A percentile compares a stretch with the other conserved stretches of the same genome.
These are phyloP conservation scores for Colletotrichum trifolii DNA, from an alignment of 2,329 filamentous ascomycete genomes.

Conservation along the genomic window DNA sequence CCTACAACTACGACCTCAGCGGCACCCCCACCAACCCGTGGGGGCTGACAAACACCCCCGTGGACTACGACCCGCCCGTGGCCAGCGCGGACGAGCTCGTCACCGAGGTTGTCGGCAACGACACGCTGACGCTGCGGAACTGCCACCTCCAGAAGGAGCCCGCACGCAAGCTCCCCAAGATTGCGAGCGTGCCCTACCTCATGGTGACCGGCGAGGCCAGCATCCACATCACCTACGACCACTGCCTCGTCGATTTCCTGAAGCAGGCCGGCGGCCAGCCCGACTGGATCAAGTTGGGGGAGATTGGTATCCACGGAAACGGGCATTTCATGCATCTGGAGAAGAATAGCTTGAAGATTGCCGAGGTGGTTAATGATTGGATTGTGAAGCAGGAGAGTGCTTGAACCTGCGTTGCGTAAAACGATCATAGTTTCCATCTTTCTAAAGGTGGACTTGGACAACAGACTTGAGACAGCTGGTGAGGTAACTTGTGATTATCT, in stretches of 20 bases:
- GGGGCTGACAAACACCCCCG: conserved; percentile 54
- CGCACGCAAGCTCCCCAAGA: conserved; percentile 56
- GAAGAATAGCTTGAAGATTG: conserved; percentile 59
- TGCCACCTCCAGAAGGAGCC: conserved; percentile 32
- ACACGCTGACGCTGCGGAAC: conserved; percentile 14
- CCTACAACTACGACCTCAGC: conserved; percentile 30
- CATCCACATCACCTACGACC: conserved; percentile 65
- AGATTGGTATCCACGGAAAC: conserved; percentile 61
- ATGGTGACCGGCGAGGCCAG: conserved; percentile 64
- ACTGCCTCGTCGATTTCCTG: conserved; percentile 63
- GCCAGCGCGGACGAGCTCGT: conserved; percentile 22
- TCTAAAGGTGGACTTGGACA: too few relatives aligned
- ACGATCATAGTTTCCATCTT: too few relatives aligned
- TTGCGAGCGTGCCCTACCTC: conserved; percentile 59
- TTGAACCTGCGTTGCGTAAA: too few relatives aligned
- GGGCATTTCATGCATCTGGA: conserved; percentile 67
- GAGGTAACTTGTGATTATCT: too few relatives aligned
- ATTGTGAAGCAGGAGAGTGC: conserved; percentile 39
- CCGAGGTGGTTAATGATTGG: conserved; percentile 51
- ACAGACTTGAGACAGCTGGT: too few relatives aligned
- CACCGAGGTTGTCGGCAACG: conserved; percentile 32
- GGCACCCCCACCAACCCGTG: conserved; percentile 44
- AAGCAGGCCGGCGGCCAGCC: conserved; percentile 60
- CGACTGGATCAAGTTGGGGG: conserved; percentile 56
- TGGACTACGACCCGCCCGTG: conserved; percentile 54